Evolutionary conservation across 176 grass and related monocot genomes (phyloP).

Genomic region (Musa troglodytarum): DNA sequence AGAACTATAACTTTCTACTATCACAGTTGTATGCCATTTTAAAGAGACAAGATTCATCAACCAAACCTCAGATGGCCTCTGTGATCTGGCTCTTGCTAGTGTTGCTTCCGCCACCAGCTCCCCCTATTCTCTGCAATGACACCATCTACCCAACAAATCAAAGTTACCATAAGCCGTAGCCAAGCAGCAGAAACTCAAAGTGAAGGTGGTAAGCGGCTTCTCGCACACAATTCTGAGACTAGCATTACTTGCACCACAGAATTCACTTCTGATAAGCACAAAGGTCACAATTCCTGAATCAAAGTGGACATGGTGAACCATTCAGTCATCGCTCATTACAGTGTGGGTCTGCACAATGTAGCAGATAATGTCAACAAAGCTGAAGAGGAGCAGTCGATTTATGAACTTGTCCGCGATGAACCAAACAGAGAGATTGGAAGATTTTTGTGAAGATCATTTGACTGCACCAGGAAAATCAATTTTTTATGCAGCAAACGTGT

Average conservation of each 20-base stretch:
- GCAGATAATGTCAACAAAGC: slow-evolving; percentile 38
- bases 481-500: slow-evolving; percentile 61
- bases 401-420: slow-evolving; percentile 42
- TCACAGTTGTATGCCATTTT: too few relatives aligned
- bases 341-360: slow-evolving; percentile 42
- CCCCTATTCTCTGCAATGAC: too few relatives aligned
- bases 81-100: too few relatives aligned
- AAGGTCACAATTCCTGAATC: neutral
- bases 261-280: slow-evolving; percentile 29
- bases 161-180: slow-evolving; percentile 56
- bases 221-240: slow-evolving; percentile 75
- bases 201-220: slow-evolving; percentile 67
- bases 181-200: slow-evolving; percentile 16
- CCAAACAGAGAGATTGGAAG: slow-evolving; percentile 19
- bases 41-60: too few relatives aligned
- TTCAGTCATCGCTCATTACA: slow-evolving; percentile 47
- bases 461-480: slow-evolving; percentile 29
- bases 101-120: too few relatives aligned
- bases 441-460: slow-evolving; percentile 35
- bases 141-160: slow-evolving; percentile 42
- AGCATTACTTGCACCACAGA: slow-evolving; percentile 33
- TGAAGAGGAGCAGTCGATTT: slow-evolving; percentile 67
- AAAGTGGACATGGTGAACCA: slow-evolving; percentile 27
- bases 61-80: too few relatives aligned
- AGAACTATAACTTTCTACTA: too few relatives aligned